phyloP scores from a whole-genome alignment of 1,284 basidiomycete species.

The Afroboletus lepidellus region DNA sequence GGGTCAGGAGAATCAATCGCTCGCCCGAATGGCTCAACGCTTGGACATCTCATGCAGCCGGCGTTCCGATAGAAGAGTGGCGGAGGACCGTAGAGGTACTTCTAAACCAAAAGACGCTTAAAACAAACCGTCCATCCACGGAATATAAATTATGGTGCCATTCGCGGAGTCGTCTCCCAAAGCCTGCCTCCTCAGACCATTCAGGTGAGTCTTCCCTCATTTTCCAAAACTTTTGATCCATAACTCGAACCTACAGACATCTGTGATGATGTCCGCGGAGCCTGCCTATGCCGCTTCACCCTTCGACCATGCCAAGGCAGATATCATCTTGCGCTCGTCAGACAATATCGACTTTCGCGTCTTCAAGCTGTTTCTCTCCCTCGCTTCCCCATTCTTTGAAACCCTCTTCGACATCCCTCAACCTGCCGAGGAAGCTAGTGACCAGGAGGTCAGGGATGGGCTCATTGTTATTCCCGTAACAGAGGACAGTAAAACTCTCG shows the following conservation, averaged over 20 bases:
- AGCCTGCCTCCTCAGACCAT: too few relatives aligned
- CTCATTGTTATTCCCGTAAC: neutral
- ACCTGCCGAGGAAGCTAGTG: slow-evolving; percentile 14
- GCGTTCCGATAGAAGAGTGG: neutral
- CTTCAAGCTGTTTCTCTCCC: slow-evolving; percentile 30
- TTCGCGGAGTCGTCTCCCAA: neutral
- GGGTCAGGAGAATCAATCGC: neutral
- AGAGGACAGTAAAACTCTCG: slow-evolving; percentile 1
- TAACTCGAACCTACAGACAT: neutral
- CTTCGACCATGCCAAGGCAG: slow-evolving; percentile 18
- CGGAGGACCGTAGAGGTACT: neutral
- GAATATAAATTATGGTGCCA: neutral
- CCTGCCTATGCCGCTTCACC: neutral
- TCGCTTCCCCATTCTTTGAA: slow-evolving; percentile 41
- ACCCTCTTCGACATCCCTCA: slow-evolving; percentile 44
- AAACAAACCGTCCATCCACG: neutral
- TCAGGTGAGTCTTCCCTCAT: neutral
- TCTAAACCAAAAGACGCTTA: neutral
- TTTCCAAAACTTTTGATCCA: too few relatives aligned
- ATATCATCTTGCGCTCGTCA: slow-evolving; percentile 40
- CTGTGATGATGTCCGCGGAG: neutral
- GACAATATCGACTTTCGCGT: slow-evolving; percentile 37
- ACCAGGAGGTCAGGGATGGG: slow-evolving; percentile 8
- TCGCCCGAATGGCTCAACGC: too few relatives aligned
- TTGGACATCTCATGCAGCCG: neutral